These are phyloP conservation scores for Millerozyma miso DNA, from an alignment of 805 yeast species.

Conservation along the genomic window DNA sequence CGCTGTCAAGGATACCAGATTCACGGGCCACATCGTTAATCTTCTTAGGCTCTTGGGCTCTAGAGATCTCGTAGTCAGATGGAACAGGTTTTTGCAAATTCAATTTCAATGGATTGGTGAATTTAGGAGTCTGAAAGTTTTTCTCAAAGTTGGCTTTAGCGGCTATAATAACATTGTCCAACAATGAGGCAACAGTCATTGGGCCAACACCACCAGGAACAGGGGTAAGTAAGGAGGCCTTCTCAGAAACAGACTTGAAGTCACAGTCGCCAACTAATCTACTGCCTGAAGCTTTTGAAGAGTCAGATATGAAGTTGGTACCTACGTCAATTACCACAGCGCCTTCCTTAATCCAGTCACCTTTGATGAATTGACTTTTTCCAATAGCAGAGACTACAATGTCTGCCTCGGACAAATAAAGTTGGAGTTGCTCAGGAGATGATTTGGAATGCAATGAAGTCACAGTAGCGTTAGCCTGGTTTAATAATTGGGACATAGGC, in stretches of 20 bases:
- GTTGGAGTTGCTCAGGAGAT: slow-evolving; percentile 43
- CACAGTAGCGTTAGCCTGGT: slow-evolving; percentile 70
- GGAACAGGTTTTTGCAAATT: slow-evolving; percentile 66
- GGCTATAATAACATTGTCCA: slow-evolving; percentile 66
- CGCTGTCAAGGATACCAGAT: slow-evolving; percentile 62
- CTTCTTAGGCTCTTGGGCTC: slow-evolving; percentile 69
- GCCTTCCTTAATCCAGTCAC: slow-evolving; percentile 68
- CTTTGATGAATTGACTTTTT: slow-evolving; percentile 62
- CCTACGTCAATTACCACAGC: slow-evolving; percentile 80
- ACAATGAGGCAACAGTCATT: slow-evolving; percentile 82
- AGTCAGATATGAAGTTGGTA: slow-evolving; percentile 68
- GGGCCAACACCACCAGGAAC: slow-evolving; percentile 94
- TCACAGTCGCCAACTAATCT: slow-evolving; percentile 79
- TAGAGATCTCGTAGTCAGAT: slow-evolving; percentile 73
- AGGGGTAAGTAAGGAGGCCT: slow-evolving; percentile 70
- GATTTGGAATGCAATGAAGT: slow-evolving; percentile 72
- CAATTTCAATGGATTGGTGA: slow-evolving; percentile 54
- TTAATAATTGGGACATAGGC: slow-evolving; percentile 69
- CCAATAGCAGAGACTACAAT: slow-evolving; percentile 79
- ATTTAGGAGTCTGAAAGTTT: slow-evolving; percentile 40
- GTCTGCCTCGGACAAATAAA: slow-evolving; percentile 57
- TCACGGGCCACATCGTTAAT: slow-evolving; percentile 66
- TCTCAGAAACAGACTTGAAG: slow-evolving; percentile 48
- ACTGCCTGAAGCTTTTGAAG: slow-evolving; percentile 62
- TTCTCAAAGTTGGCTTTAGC: slow-evolving; percentile 49